These are phyloP conservation scores for Auxenochlorella pyrenoidosa DNA, from an alignment of 139 green algal genomes.

Conservation along the genomic window DNA sequence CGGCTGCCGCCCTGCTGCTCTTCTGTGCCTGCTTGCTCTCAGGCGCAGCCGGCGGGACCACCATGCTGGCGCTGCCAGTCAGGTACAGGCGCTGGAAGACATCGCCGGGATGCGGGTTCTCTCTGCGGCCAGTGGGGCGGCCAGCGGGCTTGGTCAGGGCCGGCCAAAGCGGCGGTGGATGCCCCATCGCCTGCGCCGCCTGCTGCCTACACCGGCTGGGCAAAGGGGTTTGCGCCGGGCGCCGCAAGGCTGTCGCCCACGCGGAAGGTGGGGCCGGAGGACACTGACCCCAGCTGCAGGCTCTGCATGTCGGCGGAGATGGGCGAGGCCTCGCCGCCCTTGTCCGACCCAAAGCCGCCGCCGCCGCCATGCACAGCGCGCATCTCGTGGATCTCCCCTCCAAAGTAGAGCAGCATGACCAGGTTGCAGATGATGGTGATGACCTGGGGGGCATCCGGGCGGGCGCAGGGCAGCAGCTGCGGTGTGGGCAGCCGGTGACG, in stretches of 20 bases:
- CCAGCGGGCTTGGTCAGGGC: not conserved
- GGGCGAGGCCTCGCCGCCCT: not conserved
- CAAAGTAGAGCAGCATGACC: conserved; percentile 31
- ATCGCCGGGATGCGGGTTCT: not conserved
- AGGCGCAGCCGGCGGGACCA: not conserved
- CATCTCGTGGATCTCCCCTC: conserved; percentile 20
- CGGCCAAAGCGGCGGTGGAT: not conserved
- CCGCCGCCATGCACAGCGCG: not conserved
- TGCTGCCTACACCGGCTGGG: not conserved
- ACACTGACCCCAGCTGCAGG: not conserved
- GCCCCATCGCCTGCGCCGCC: not conserved
- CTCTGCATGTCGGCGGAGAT: conserved; percentile 12
- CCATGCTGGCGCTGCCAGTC: conserved; percentile 1
- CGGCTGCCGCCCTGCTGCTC: not conserved
- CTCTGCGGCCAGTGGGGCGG: not conserved
- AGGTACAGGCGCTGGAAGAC: not conserved
- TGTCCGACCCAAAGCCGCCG: not conserved
- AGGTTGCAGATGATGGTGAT: conserved; percentile 31
- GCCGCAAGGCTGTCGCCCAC: not conserved
- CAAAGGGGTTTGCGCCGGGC: conserved; percentile 12
- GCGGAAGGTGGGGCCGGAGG: conserved; percentile 23
- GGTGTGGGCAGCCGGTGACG: too few species aligned
- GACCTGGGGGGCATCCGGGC: not conserved
- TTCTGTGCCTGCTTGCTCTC: not conserved
- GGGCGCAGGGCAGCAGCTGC: not conserved